Conservation (phyloP, 352 stramenopile genomes). For the Globisporangium cederbergense region DNA sequence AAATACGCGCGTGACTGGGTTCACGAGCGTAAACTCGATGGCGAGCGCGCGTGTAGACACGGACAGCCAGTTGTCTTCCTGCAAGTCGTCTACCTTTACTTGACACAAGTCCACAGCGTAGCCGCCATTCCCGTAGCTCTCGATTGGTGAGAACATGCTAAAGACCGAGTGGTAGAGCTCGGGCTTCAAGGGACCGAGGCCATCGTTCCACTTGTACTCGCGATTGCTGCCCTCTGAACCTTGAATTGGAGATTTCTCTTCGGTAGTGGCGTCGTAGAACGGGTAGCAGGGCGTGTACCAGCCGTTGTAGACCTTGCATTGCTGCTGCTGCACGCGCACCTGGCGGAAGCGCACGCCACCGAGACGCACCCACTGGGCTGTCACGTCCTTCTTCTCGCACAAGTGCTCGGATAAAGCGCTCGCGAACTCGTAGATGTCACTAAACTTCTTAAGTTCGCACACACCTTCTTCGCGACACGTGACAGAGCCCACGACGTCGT, state of each 20-base stretch:
- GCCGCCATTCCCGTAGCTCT: conserved; percentile 61
- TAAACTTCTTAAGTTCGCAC: conserved; percentile 74
- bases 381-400: conserved; percentile 50
- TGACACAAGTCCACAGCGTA: conserved; percentile 78
- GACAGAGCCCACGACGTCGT: conserved; percentile 71
- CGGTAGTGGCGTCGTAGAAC: conserved; percentile 46
- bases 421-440: conserved; percentile 79
- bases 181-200: conserved; percentile 49
- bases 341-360: conserved; percentile 80
- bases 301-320: conserved; percentile 61
- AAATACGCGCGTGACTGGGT: conserved; percentile 87
- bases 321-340: conserved; percentile 70
- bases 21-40: conserved; percentile 86
- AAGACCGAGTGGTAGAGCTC: conserved; percentile 58
- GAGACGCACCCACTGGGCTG: conserved; percentile 70
- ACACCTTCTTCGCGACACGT: conserved; percentile 80
- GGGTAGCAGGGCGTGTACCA: conserved; percentile 74
- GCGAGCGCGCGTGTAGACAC: conserved; percentile 76
- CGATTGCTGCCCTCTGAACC: conserved; percentile 32
- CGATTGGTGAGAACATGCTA: conserved; percentile 35
- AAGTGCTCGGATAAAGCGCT: conserved; percentile 44
- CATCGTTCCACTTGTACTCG: conserved; percentile 66
- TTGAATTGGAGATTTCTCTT: conserved; percentile 49
- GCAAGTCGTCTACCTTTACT: conserved; percentile 52
- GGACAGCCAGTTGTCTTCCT: conserved; percentile 71